A percentile compares a stretch with the other conserved stretches of the same genome.
phyloP scores from a whole-genome alignment of 305 asterid genomes.

The Fraxinus xanthoxyloides region DNA sequence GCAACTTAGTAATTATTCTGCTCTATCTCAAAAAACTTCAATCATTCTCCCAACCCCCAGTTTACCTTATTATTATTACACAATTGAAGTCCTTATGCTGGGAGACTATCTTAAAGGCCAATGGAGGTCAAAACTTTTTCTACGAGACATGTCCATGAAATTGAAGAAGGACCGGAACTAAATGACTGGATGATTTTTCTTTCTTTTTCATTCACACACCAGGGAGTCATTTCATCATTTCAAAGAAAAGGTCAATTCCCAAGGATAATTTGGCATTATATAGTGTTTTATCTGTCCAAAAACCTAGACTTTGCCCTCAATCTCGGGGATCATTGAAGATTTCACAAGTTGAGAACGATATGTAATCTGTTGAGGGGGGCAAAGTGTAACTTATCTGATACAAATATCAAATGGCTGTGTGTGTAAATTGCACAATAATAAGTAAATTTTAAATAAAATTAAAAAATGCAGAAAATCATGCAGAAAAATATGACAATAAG shows the following conservation, averaged over 20 bases:
- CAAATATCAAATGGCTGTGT: background rate
- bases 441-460: background rate
- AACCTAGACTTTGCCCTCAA: background rate
- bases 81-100: background rate
- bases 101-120: background rate
- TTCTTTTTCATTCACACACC: background rate
- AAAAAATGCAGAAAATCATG: slow-evolving; percentile 7
- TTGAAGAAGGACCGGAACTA: background rate
- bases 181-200: background rate
- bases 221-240: background rate
- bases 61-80: background rate
- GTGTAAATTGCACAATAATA: background rate
- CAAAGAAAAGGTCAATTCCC: background rate
- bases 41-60: background rate
- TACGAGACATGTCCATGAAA: background rate
- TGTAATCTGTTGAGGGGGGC: background rate
- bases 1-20: background rate
- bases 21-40: background rate
- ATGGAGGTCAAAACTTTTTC: background rate
- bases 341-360: background rate
- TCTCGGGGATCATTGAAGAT: background rate
- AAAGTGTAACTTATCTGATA: background rate
- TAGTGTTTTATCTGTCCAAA: background rate
- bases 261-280: background rate
- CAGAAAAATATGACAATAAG: background rate